Percentiles rank a stretch among this genome's conserved stretches.
Conservation (phyloP, 345 rosid species). For the Leavenworthia alabamica region DNA sequence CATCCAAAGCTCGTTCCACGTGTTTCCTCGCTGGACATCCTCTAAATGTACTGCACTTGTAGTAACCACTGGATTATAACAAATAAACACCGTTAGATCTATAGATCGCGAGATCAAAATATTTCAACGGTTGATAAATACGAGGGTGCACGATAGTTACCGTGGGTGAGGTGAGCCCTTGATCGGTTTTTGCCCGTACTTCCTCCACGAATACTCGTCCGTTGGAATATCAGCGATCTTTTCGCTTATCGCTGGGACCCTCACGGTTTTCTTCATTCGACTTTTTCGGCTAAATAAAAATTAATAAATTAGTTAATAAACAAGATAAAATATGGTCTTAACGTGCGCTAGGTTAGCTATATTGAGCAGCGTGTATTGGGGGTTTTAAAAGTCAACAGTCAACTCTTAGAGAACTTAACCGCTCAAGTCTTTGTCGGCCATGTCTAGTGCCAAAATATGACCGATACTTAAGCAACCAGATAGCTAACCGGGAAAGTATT, state of each 20-base stretch:
- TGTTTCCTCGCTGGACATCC: constrained; percentile 97
- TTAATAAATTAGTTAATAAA: too few relatives aligned
- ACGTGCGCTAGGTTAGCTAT: not conserved
- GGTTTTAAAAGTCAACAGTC: not conserved
- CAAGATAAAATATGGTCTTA: not conserved
- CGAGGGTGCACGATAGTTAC: constrained; percentile 34
- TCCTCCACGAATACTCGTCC: constrained; percentile 91
- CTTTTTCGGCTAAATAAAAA: constrained; percentile 47
- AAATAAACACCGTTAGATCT: constrained; percentile 23
- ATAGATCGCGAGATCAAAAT: not conserved
- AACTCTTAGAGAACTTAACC: not conserved
- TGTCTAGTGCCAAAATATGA: not conserved
- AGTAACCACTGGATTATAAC: constrained; percentile 58
- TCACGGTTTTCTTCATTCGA: constrained; percentile 59
- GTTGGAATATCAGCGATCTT: constrained; percentile 93
- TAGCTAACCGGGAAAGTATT: not conserved
- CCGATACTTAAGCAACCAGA: not conserved
- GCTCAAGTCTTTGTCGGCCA: not conserved
- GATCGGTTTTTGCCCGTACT: constrained; percentile 96
- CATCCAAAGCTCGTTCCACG: constrained; percentile 85
- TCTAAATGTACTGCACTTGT: constrained; percentile 78
- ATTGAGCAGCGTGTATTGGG: not conserved
- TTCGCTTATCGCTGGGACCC: constrained; percentile 83
- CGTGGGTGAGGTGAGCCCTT: constrained; percentile 95
- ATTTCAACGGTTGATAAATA: constrained; percentile 8